Evolutionary conservation across 1,284 basidiomycete genomes (phyloP).

Genomic region (Ustanciosporium gigantosporum): DNA sequence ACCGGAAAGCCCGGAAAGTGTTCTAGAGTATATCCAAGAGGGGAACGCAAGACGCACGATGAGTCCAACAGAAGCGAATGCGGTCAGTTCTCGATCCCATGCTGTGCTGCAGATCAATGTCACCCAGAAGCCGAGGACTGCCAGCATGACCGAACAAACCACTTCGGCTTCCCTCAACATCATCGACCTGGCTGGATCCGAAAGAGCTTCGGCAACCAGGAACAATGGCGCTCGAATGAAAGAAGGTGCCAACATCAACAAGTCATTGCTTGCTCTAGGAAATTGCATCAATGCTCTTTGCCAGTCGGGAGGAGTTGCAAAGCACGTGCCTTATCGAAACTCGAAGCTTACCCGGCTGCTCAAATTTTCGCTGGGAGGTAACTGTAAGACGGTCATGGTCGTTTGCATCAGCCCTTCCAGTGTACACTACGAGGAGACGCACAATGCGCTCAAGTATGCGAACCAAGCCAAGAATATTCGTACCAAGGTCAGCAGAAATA

Average conservation of each 20-base stretch:
- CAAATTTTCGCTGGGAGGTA: conserved; percentile 61
- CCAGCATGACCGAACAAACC: conserved; percentile 52
- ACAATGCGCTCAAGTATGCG: conserved; percentile 61
- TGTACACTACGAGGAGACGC: conserved; percentile 59
- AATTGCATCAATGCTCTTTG: conserved; percentile 61
- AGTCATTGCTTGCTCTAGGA: conserved; percentile 58
- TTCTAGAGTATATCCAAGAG: conserved; percentile 57
- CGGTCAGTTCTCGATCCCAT: conserved; percentile 57
- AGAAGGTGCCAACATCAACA: conserved; percentile 62
- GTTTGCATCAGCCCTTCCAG: conserved; percentile 60
- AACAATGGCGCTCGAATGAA: conserved; percentile 61
- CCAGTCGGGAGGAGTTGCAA: conserved; percentile 44
- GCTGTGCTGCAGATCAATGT: conserved; percentile 60
- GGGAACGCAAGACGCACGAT: conserved; percentile 58
- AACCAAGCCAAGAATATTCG: conserved; percentile 61
- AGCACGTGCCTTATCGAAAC: conserved; percentile 59
- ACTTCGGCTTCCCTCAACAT: conserved; percentile 59
- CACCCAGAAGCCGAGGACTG: conserved; percentile 56
- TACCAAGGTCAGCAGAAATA: conserved; percentile 59
- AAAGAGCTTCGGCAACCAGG: conserved; percentile 57
- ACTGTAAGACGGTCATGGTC: conserved; percentile 61
- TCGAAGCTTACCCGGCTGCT: conserved; percentile 59
- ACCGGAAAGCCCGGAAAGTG: conserved; percentile 53
- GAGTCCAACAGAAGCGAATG: conserved; percentile 60
- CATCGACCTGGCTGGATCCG: conserved; percentile 59